Evolutionary conservation across 371 early-diverging fungal species (phyloP), one percentile per base, ranked within the genome.

Genomic region (Mucor lusitanicus): DNA sequence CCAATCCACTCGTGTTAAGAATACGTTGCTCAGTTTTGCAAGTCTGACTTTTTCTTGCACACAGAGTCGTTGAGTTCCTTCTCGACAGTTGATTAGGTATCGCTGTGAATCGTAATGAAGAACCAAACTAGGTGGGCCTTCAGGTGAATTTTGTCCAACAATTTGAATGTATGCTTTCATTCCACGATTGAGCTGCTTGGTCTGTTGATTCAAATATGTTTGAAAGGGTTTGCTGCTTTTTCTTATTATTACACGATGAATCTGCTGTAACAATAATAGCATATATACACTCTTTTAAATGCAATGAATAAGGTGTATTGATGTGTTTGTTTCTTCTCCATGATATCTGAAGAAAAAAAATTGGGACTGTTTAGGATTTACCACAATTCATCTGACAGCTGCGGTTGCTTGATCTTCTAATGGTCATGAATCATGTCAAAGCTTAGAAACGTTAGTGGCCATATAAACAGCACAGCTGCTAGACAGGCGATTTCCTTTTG

Each of bases 41-140:
- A 93, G 71, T 17, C 88, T 84, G 30, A 90, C 75, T 61, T 85
- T 87, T 62, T 94, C 89, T 76, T 97, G 92, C 59, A 89, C 79
- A 71, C 90, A 89, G 17, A 95, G 74, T 25, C 98, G 86, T 79
- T 99, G 99, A 0, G 92, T 92, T 8, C 96, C 96, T 74, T 99
- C 99, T 48, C 94, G 87, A 76, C 96, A 96, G 80, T 97, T 97
- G 86, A 99, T 93, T 71, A 99, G 78, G 70, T 97, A 97, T 11
- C 95, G 88, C 46, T 90, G 88, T 13, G 80, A 70, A 65, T 94
- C 93, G 72, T 95, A 93, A 64, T 91, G 90, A 19, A 95, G 75
- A 64, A 96, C 71, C 17, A 97, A 74, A 27, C 92, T 86, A 2
- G 96, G 91, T 6, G 89, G 76, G n/a, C 87, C 82, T 70, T 90